Evolutionary conservation across 2,329 filamentous ascomycete genomes (phyloP), one percentile per base, ranked within the genome.

Genomic region (Sclerotinia subarctica): DNA sequence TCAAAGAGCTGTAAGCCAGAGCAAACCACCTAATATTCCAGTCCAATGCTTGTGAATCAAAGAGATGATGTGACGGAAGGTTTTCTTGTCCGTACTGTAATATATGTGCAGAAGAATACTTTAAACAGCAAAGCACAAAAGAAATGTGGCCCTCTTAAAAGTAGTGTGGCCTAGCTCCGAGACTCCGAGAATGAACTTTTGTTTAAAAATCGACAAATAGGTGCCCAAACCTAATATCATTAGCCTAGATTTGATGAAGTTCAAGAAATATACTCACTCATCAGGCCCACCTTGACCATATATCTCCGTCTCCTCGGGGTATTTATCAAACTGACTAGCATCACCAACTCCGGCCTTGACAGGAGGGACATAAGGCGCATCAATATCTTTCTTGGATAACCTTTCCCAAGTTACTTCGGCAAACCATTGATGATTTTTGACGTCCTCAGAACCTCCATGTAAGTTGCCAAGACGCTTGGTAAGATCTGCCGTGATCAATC

Each of bases 321-420:
- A 99, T 79, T 94, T 92, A 81, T 99, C 95, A 77, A 99, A 99
- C 80, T 97, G 92, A 80, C 94, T 97, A 64, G 95, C 93, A 81
- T 99, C 95, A 69, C 95, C 95, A 42, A 93, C 90, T 53, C 95
- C 95, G 53, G 93, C 94, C 78, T 95, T 91, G 70, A 99, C 94
- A 0, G 95, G 95, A 21, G 95, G 95, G 67, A 97, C 95, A 78
- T 99, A 99, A 6, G 95, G 95, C 49, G 95, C 95, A 80, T 99
- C 95, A 70, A 99, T 99, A 76, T 99, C 95, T 81, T 97, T 98
- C 79, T 93, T 91, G 49, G 91, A 89, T 74, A 99, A 82, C 71
- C 95, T 85, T 76, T 99, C 95, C 95, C 95, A 99, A 3, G 95
- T 98, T 64, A 99, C 95, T 81, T 99, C 95, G 10, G 92, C 86